A percentile compares a stretch with the other conserved stretches of the same genome.
Conservation (phyloP, 2,329 filamentous ascomycete genomes). For the Colletotrichum acutatum region DNA sequence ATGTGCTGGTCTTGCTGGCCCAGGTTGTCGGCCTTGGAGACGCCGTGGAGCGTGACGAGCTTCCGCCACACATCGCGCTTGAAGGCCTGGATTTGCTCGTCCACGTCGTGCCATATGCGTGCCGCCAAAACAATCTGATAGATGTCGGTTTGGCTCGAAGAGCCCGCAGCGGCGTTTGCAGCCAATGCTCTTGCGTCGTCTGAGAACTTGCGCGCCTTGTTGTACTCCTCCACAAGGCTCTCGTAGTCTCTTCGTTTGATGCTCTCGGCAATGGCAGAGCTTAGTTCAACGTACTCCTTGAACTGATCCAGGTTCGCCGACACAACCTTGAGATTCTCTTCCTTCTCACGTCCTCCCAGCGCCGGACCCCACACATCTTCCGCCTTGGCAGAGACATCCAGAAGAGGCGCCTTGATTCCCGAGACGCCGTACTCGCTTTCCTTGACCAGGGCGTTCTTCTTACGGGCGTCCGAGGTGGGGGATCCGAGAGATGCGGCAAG, state of each 20-base stretch:
- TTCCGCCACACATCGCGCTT: conserved; percentile 91
- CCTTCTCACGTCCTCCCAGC: conserved; percentile 88
- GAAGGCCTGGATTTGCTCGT: conserved; percentile 85
- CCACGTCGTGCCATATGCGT: conserved; percentile 94
- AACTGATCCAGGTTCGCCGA: conserved; percentile 81
- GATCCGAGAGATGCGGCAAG: conserved; percentile 49
- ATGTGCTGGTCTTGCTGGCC: conserved; percentile 83
- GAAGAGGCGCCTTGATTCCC: conserved; percentile 87
- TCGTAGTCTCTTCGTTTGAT: conserved; percentile 95
- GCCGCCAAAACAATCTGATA: conserved; percentile 90
- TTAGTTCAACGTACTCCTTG: conserved; percentile 84
- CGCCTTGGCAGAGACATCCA: conserved; percentile 92
- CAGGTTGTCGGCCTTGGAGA: conserved; percentile 59
- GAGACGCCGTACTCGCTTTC: conserved; percentile 91
- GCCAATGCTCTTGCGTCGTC: conserved; percentile 79
- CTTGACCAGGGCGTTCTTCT: conserved; percentile 91
- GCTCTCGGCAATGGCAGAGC: conserved; percentile 79
- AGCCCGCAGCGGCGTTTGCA: conserved; percentile 61
- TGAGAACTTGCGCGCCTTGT: conserved; percentile 81
- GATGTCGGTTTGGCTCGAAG: conserved; percentile 80
- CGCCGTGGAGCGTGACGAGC: conserved; percentile 74
- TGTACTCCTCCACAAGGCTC: conserved; percentile 86
- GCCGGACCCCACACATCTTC: conserved; percentile 98
- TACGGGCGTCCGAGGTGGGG: conserved; percentile 65
- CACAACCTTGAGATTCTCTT: conserved; percentile 85